Evolutionary conservation across 1,139 yeast species (phyloP).

Genomic region (Suhomyces bolitotheri): DNA sequence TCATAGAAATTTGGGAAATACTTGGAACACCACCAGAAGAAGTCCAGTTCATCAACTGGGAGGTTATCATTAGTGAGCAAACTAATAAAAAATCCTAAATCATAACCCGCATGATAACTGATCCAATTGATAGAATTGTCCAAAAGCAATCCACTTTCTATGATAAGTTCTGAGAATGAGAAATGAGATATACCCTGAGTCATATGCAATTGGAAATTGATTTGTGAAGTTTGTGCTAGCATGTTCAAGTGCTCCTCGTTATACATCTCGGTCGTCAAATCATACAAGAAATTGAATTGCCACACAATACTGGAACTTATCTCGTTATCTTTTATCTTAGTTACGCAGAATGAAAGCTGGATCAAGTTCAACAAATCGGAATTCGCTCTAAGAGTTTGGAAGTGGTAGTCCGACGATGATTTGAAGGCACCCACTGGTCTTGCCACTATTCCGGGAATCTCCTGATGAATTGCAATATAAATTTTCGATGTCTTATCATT

Average conservation of each 20-base stretch:
- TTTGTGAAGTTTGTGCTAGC: constrained; percentile 74
- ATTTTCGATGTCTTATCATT: constrained; percentile 57
- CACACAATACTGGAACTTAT: constrained; percentile 71
- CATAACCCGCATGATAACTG: constrained; percentile 93
- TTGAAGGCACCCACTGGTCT: constrained; percentile 96
- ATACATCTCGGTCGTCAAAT: constrained; percentile 78
- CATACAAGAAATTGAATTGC: constrained; percentile 93
- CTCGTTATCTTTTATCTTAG: constrained; percentile 76
- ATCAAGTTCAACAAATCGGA: constrained; percentile 84
- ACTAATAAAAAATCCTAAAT: constrained; percentile 84
- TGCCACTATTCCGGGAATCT: constrained; percentile 94
- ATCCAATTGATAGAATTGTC: constrained; percentile 80
- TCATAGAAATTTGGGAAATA: constrained; percentile 87
- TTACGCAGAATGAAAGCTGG: constrained; percentile 83
- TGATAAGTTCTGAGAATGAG: constrained; percentile 80
- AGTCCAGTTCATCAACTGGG: constrained; percentile 82
- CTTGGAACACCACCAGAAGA: constrained; percentile 66
- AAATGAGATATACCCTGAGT: constrained; percentile 76
- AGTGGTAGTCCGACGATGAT: constrained; percentile 88
- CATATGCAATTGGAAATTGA: constrained; percentile 76
- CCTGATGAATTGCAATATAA: constrained; percentile 79
- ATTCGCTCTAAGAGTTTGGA: constrained; percentile 89
- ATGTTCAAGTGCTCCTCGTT: constrained; percentile 70
- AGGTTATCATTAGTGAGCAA: constrained; percentile 72
- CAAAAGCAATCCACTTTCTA: constrained; percentile 82